These are phyloP conservation scores for Chamaenerion angustifolium DNA, from an alignment of 345 rosid species.

Conservation along the genomic window DNA sequence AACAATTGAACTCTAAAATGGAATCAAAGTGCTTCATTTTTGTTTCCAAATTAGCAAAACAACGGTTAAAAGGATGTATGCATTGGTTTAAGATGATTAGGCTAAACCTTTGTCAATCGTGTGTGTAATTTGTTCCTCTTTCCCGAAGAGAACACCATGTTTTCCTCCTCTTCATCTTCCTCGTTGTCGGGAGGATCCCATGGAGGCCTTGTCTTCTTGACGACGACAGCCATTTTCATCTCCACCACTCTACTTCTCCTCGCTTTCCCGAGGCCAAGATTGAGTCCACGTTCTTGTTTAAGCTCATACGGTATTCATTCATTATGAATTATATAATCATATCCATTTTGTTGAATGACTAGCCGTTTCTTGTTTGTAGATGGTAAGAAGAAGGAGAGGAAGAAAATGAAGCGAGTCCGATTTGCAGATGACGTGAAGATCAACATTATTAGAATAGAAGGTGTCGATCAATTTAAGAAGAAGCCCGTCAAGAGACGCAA, in stretches of 20 bases:
- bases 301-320: neutral
- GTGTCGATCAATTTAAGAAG: neutral
- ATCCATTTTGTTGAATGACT: too few relatives aligned
- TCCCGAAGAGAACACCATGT: too few relatives aligned
- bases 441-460: slow-evolving; percentile 2
- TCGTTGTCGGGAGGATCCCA: too few relatives aligned
- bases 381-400: slow-evolving; percentile 29
- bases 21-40: too few relatives aligned
- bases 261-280: slow-evolving; percentile 36
- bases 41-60: too few relatives aligned
- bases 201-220: slow-evolving; percentile 19
- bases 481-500: neutral
- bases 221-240: slow-evolving; percentile 53
- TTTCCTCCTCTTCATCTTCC: neutral
- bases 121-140: too few relatives aligned
- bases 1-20: too few relatives aligned
- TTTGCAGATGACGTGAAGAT: slow-evolving; percentile 66
- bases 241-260: slow-evolving; percentile 51
- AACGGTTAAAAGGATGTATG: too few relatives aligned
- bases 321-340: too few relatives aligned
- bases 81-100: too few relatives aligned
- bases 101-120: too few relatives aligned
- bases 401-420: slow-evolving; percentile 35
- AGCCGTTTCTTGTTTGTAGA: too few relatives aligned
- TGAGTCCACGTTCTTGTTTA: neutral